Evolutionary conservation across 2,329 filamentous ascomycete genomes (phyloP), one percentile per base, ranked within the genome.

Genomic region (Exophiala sideris): DNA sequence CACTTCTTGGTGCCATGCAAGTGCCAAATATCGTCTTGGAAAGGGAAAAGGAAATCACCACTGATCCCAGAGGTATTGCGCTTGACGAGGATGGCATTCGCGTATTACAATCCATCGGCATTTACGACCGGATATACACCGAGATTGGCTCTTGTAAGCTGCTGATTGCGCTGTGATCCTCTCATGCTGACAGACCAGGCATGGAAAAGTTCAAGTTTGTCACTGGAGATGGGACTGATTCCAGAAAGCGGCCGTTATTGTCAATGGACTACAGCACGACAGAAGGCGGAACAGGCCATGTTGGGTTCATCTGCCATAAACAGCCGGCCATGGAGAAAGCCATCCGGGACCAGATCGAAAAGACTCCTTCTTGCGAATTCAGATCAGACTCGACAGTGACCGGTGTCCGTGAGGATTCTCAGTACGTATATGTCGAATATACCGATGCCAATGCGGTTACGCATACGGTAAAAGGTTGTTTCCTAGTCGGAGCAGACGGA

Each of bases 81-180:
- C 56, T 69, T 14, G 67, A 68, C 44, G 66, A 69, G 36, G 67
- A 69, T 54, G 67, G 67, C 1, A 68, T 69, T 48, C 61, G 67
- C 8, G 45, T 60, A 24, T 18, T 68, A n/a, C 67, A 69, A 41
- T 64, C 61, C 2, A 57, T 67, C 8, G 67, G 67, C 0, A 50
- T 67, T 9, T 69, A 68, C 45, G 59, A 66, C 5, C 48, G 56
- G 32, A 50, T 68, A 20, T 68, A 62, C 42, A 61, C 64, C 5
- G 62, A 67, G 16, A 67, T 69, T 35, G 66, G 67, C 3, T 55
- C 59, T 21, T 59, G 66, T 67, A 45, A 55, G 58, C 55, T 29
- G 39, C 10, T 45, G 14, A 16, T 9, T 40, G 11, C 12, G 12
- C 9, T 11, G 34, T 48, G 20, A 36, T 44, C 11, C 12, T 40